phyloP scores from a whole-genome alignment of 345 rosid genomes.

The Populus pruinosa region DNA sequence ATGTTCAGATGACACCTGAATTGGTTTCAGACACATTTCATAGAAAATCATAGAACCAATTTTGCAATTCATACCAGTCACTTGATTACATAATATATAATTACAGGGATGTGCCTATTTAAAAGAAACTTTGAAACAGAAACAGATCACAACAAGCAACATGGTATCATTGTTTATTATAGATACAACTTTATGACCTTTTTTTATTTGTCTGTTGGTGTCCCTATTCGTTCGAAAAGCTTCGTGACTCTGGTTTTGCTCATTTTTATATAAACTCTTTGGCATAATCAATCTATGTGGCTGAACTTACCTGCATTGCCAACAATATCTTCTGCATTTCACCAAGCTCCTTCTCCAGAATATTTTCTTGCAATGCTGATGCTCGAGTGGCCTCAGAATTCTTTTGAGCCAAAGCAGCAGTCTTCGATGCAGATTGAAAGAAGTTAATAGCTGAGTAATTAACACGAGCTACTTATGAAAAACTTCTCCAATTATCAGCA shows the following conservation, averaged over 20 bases:
- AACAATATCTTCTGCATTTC: constrained; percentile 88
- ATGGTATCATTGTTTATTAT: not conserved
- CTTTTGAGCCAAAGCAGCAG: constrained; percentile 94
- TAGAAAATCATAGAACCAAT: not conserved
- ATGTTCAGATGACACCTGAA: not conserved
- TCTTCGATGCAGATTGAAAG: constrained; percentile 33
- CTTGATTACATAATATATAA: not conserved
- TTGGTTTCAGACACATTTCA: not conserved
- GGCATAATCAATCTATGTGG: not conserved
- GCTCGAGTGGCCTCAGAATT: constrained; percentile 90
- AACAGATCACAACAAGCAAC: not conserved
- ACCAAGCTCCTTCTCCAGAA: constrained; percentile 84
- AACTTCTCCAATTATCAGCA: not conserved
- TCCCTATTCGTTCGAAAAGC: not conserved
- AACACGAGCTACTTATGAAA: not conserved
- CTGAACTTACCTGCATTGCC: constrained; percentile 79
- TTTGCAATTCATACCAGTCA: not conserved
- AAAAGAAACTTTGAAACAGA: not conserved
- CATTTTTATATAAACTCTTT: not conserved
- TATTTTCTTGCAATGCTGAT: constrained; percentile 71
- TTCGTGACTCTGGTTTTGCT: not conserved
- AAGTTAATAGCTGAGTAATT: constrained; percentile 5
- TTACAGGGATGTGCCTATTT: not conserved
- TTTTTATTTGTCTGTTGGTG: not conserved
- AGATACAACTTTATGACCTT: not conserved